A percentile compares a stretch with the other conserved stretches of the same genome.
Conservation (phyloP, 495 filamentous ascomycete species). For the Talaromyces thailandensis region DNA sequence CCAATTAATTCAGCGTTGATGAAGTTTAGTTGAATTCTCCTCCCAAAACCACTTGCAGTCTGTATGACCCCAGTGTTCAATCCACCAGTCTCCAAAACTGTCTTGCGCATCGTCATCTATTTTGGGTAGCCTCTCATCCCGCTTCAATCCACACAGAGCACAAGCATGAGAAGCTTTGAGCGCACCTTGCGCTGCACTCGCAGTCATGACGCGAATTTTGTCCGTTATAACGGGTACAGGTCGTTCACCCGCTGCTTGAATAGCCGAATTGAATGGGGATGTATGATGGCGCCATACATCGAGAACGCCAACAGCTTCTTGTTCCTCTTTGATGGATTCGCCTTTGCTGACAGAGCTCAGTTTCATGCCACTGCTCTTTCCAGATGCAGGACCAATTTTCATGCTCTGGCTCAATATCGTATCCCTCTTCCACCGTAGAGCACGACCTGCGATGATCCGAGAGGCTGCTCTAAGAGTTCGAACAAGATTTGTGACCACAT, state of each 20-base stretch:
- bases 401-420: constrained; percentile 76
- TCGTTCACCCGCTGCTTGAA: constrained; percentile 25
- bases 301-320: constrained; percentile 74
- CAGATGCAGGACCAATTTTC: constrained; percentile 67
- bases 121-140: constrained; percentile 70
- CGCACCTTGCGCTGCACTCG: constrained; percentile 47
- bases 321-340: constrained; percentile 73
- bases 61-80: constrained; percentile 78
- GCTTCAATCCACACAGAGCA: constrained; percentile 76
- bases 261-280: constrained; percentile 29
- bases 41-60: constrained; percentile 82
- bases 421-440: constrained; percentile 84
- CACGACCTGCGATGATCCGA: constrained; percentile 78
- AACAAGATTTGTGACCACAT: constrained; percentile 19
- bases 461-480: constrained; percentile 55
- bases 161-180: constrained; percentile 68
- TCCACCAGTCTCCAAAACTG: constrained; percentile 94
- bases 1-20: constrained; percentile 43
- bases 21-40: constrained; percentile 54
- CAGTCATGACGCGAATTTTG: constrained; percentile 48
- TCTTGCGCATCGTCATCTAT: constrained; percentile 75
- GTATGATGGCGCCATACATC: constrained; percentile 53
- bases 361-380: constrained; percentile 75
- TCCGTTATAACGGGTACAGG: constrained; percentile 62
- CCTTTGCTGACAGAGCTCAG: constrained; percentile 70